A percentile compares a stretch with the other conserved stretches of the same genome.
Conservation (phyloP, 2,329 filamentous ascomycete genomes). For the Monilinia laxa region DNA sequence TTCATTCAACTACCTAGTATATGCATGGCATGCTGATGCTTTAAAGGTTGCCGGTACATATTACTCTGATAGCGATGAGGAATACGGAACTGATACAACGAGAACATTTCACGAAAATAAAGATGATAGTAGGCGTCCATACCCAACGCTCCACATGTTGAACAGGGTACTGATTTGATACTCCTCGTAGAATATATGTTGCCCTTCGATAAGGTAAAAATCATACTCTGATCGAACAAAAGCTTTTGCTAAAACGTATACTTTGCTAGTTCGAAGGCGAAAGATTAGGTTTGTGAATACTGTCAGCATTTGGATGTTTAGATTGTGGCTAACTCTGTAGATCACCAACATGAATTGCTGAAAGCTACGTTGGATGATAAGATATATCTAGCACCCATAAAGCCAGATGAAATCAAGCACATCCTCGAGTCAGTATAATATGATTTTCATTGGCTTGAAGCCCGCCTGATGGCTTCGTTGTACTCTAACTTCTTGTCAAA, state of each 20-base stretch:
- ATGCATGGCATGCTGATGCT: conserved; percentile 3
- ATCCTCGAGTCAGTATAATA: conserved; percentile 40
- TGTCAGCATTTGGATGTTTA: too few relatives aligned
- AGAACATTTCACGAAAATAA: conserved; percentile 49
- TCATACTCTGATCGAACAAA: neutral
- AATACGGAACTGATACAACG: conserved; percentile 43
- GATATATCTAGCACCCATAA: conserved; percentile 33
- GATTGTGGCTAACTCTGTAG: conserved; percentile 19
- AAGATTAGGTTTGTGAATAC: conserved; percentile 22
- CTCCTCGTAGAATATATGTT: conserved; percentile 32
- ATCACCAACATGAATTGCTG: conserved; percentile 32
- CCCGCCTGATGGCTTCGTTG: neutral
- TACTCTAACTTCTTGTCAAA: neutral
- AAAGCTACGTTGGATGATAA: conserved; percentile 26
- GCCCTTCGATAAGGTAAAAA: conserved; percentile 33
- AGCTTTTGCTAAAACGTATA: neutral
- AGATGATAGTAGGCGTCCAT: conserved; percentile 40
- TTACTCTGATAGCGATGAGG: conserved; percentile 38
- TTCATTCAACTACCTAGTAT: neutral
- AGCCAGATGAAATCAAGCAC: conserved; percentile 33
- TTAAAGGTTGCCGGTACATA: conserved; percentile 11
- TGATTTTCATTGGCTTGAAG: neutral
- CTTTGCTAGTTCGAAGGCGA: conserved; percentile 22
- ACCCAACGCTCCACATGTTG: neutral
- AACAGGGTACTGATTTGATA: neutral